Evolutionary conservation across 1,284 basidiomycete species (phyloP).

Genomic region (Trametes polyzona): DNA sequence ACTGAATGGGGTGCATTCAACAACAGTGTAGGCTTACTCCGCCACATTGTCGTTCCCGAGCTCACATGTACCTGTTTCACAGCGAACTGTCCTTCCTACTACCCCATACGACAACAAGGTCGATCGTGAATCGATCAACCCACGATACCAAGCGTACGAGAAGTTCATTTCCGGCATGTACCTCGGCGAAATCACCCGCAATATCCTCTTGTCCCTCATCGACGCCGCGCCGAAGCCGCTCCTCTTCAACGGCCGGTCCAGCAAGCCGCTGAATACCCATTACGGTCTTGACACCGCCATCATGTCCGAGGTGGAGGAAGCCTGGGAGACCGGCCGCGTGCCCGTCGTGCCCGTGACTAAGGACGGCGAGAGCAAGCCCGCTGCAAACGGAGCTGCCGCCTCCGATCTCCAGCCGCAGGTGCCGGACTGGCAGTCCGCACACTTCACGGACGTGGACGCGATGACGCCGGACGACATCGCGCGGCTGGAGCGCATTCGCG

Average conservation of each 20-base stretch:
- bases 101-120: constrained; percentile 95
- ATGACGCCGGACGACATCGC: constrained; percentile 29
- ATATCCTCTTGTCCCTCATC: constrained; percentile 84
- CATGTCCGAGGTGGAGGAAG: constrained; percentile 86
- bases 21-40: constrained; percentile 65
- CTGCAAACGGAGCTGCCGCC: constrained; percentile 17
- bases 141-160: constrained; percentile 92
- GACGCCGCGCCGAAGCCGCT: constrained; percentile 75
- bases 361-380: constrained; percentile 15
- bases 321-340: constrained; percentile 57
- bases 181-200: constrained; percentile 91
- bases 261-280: constrained; percentile 78
- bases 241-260: constrained; percentile 84
- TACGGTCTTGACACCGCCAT: constrained; percentile 95
- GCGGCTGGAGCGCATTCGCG: constrained; percentile 54
- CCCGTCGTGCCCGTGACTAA: constrained; percentile 4
- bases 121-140: constrained; percentile 94
- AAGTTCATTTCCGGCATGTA: constrained; percentile 99
- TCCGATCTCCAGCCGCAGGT: constrained; percentile 16
- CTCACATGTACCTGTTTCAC: constrained; percentile 9
- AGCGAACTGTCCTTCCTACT: constrained; percentile 86
- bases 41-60: background rate
- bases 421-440: constrained; percentile 25
- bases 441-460: constrained; percentile 34
- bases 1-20: constrained; percentile 98